Evolutionary conservation across 257 asterid genomes (phyloP).

Genomic region (Fraxinus quadrangulata): DNA sequence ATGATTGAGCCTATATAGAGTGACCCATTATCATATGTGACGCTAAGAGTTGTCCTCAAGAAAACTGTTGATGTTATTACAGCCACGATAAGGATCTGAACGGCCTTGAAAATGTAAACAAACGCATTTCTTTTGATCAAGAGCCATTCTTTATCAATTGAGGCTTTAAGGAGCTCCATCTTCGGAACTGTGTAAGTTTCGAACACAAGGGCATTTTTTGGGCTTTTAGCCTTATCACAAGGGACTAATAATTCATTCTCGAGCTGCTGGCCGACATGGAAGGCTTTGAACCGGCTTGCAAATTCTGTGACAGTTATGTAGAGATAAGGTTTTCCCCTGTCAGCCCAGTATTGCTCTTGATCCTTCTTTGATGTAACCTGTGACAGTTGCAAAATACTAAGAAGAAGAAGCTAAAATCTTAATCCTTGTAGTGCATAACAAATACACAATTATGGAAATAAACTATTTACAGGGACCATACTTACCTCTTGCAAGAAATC

Average conservation of each 20-base stretch:
- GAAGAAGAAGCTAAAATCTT: constrained; percentile 2
- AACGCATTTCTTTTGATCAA: constrained; percentile 64
- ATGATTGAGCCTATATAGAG: background rate
- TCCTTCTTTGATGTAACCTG: constrained; percentile 74
- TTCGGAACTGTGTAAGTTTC: constrained; percentile 44
- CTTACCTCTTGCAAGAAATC: constrained; percentile 59
- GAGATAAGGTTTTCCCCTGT: constrained; percentile 40
- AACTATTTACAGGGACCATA: background rate
- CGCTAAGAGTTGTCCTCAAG: constrained; percentile 37
- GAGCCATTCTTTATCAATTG: constrained; percentile 68
- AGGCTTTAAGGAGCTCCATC: constrained; percentile 52
- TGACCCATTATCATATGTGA: constrained; percentile 38
- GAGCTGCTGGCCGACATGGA: constrained; percentile 56
- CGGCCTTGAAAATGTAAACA: constrained; percentile 61
- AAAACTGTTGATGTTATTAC: constrained; percentile 53
- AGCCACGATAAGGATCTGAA: constrained; percentile 63
- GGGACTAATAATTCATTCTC: constrained; percentile 62
- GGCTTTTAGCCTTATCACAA: constrained; percentile 39
- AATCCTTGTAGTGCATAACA: background rate
- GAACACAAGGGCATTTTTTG: constrained; percentile 54
- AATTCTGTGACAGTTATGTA: constrained; percentile 53
- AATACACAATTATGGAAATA: too few relatives aligned
- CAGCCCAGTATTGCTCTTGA: constrained; percentile 72
- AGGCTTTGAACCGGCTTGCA: constrained; percentile 42
- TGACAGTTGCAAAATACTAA: background rate